These are phyloP conservation scores for Debaryomyces hansenii DNA, from an alignment of 805 yeast species.

Conservation along the genomic window DNA sequence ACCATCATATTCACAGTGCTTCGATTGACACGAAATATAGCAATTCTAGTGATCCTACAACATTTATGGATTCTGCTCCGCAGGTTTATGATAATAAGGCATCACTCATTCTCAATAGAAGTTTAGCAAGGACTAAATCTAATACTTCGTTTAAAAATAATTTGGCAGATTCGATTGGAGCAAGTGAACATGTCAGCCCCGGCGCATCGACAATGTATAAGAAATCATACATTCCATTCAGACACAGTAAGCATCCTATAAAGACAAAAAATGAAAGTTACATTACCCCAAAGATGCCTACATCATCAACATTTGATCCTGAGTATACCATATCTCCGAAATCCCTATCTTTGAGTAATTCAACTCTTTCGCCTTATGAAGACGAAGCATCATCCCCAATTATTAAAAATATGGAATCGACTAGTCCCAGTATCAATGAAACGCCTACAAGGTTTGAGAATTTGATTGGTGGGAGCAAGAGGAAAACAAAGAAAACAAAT, in stretches of 20 bases:
- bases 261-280: slow-evolving; percentile 16
- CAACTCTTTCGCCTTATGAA: slow-evolving; percentile 8
- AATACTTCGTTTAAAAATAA: slow-evolving; percentile 76
- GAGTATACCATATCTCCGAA: slow-evolving; percentile 12
- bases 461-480: slow-evolving; percentile 25
- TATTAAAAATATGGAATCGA: not conserved
- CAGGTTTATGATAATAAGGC: slow-evolving; percentile 79
- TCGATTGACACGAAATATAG: slow-evolving; percentile 62
- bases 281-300: slow-evolving; percentile 23
- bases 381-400: slow-evolving; percentile 4
- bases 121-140: slow-evolving; percentile 72
- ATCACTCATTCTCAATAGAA: slow-evolving; percentile 68
- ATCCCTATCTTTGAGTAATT: slow-evolving; percentile 12
- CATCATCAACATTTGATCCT: slow-evolving; percentile 21
- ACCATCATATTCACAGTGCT: slow-evolving; percentile 45
- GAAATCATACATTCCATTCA: slow-evolving; percentile 43
- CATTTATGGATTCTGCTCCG: slow-evolving; percentile 70
- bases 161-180: slow-evolving; percentile 62
- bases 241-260: slow-evolving; percentile 27
- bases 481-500: slow-evolving; percentile 16
- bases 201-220: slow-evolving; percentile 16
- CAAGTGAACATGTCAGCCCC: slow-evolving; percentile 9
- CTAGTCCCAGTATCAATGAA: slow-evolving; percentile 6
- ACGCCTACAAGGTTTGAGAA: slow-evolving; percentile 24
- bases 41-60: slow-evolving; percentile 39